phyloP scores from a whole-genome alignment of 2,329 filamentous ascomycete genomes.

The Aspergillus latus region DNA sequence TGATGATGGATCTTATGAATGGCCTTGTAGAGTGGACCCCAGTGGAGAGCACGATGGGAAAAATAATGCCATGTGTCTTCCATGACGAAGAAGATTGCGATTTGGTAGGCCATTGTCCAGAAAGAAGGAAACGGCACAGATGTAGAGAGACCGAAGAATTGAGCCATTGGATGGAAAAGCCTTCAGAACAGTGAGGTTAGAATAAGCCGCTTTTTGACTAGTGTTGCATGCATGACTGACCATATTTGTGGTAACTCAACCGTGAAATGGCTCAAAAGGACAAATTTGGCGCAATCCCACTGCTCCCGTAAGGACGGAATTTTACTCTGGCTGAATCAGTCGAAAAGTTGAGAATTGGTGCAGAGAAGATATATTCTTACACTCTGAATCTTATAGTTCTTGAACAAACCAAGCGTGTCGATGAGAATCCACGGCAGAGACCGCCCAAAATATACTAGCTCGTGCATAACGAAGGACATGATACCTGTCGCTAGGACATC shows the following conservation, averaged over 20 bases:
- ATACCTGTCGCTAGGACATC: constrained; percentile 95
- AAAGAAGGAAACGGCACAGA: constrained; percentile 83
- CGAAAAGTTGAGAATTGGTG: too few relatives aligned
- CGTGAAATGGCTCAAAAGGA: constrained; percentile 93
- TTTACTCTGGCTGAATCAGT: constrained; percentile 60
- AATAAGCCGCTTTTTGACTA: not conserved
- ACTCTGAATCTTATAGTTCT: constrained; percentile 91
- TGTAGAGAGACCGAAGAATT: constrained; percentile 85
- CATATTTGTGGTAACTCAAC: constrained; percentile 98
- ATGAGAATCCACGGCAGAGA: constrained; percentile 90
- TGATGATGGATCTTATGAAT: constrained; percentile 99
- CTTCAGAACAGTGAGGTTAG: constrained; percentile 29
- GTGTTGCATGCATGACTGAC: constrained; percentile 41
- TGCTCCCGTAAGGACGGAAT: constrained; percentile 91
- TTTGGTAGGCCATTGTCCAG: constrained; percentile 86
- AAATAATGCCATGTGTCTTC: constrained; percentile 99
- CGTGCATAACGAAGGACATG: constrained; percentile 96
- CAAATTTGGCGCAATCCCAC: constrained; percentile 88
- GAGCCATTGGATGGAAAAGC: constrained; percentile 95
- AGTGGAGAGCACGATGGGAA: constrained; percentile 89
- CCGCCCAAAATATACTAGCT: constrained; percentile 90
- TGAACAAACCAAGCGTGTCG: constrained; percentile 82
- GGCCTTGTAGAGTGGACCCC: constrained; percentile 89
- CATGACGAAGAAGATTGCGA: constrained; percentile 89
- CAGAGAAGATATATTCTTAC: constrained; percentile 50